Conservation (phyloP, 2,329 filamentous ascomycete genomes). For the Cytospora schulzeri region DNA sequence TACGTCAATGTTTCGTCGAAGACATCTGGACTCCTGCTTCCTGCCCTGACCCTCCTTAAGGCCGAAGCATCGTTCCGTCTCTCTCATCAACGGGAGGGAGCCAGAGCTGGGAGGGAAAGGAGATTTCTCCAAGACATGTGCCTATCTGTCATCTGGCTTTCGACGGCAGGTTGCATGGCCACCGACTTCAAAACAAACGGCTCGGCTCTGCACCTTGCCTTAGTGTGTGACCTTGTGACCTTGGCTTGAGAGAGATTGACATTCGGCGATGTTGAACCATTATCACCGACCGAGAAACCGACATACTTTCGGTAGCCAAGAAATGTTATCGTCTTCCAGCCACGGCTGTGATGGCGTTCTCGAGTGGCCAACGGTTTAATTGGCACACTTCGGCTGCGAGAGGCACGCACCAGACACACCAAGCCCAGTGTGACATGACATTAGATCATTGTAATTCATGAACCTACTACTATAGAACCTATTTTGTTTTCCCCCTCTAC, state of each 20-base stretch:
- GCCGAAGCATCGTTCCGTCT: neutral
- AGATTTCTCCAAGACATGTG: constrained; percentile 27
- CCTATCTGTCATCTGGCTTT: constrained; percentile 6
- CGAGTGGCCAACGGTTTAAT: neutral
- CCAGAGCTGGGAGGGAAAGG: constrained; percentile 2
- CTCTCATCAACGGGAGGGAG: neutral
- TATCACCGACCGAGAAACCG: neutral
- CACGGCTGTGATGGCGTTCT: neutral
- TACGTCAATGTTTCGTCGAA: neutral
- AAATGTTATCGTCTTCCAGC: constrained; percentile 6
- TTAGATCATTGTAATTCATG: constrained; percentile 21
- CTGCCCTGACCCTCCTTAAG: neutral
- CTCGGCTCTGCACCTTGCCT: constrained; percentile 22
- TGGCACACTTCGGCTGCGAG: neutral
- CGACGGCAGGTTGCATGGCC: constrained; percentile 2
- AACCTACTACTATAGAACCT: constrained; percentile 6
- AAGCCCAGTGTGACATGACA: constrained; percentile 10
- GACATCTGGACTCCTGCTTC: neutral
- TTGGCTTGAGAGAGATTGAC: neutral
- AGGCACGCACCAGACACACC: neutral
- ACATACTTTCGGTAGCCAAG: neutral
- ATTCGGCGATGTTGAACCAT: constrained; percentile 1
- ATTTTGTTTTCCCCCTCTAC: constrained; percentile 1
- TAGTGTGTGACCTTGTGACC: constrained; percentile 12
- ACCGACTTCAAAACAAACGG: neutral